Conservation (phyloP, 495 filamentous ascomycete genomes). For the Penicillium bialowiezense region DNA sequence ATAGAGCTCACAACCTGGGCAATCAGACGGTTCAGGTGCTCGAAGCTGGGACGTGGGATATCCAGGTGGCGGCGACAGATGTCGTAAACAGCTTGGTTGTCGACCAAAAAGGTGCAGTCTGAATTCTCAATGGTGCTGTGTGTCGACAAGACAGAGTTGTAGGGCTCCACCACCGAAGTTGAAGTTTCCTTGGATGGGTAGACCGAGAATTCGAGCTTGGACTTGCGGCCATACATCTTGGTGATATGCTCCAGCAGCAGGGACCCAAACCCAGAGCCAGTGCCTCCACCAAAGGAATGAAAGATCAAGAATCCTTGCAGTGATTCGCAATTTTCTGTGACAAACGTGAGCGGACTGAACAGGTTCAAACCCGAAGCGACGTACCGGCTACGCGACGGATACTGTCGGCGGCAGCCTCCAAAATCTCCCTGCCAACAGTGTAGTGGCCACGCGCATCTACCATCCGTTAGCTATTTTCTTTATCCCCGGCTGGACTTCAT, state of each 20-base stretch:
- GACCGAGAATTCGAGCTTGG: slow-evolving; percentile 88
- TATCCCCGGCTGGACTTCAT: slow-evolving; percentile 1
- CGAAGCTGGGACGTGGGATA: slow-evolving; percentile 79
- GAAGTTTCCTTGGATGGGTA: slow-evolving; percentile 85
- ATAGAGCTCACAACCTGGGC: slow-evolving; percentile 91
- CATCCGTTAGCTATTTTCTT: slow-evolving; percentile 22
- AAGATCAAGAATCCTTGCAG: slow-evolving; percentile 92
- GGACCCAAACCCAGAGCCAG: slow-evolving; percentile 86
- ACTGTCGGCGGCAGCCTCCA: slow-evolving; percentile 78
- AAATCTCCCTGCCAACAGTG: slow-evolving; percentile 88
- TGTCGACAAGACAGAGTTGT: slow-evolving; percentile 88
- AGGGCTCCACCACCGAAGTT: slow-evolving; percentile 87
- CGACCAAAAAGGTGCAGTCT: slow-evolving; percentile 89
- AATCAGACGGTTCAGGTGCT: slow-evolving; percentile 87
- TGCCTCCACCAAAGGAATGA: slow-evolving; percentile 92
- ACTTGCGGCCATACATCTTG: slow-evolving; percentile 91
- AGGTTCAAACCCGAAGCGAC: slow-evolving; percentile 9
- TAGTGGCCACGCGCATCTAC: slow-evolving; percentile 87
- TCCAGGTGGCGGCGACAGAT: slow-evolving; percentile 88
- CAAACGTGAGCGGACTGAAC: neutral
- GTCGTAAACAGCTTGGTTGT: slow-evolving; percentile 91
- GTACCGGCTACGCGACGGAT: slow-evolving; percentile 79
- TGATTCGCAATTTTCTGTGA: slow-evolving; percentile 79
- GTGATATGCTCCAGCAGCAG: slow-evolving; percentile 84
- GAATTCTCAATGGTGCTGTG: slow-evolving; percentile 94